Evolutionary conservation across 768 basidiomycete species (phyloP), one percentile per base, ranked within the genome.

Genomic region (Saitozyma sp.): DNA sequence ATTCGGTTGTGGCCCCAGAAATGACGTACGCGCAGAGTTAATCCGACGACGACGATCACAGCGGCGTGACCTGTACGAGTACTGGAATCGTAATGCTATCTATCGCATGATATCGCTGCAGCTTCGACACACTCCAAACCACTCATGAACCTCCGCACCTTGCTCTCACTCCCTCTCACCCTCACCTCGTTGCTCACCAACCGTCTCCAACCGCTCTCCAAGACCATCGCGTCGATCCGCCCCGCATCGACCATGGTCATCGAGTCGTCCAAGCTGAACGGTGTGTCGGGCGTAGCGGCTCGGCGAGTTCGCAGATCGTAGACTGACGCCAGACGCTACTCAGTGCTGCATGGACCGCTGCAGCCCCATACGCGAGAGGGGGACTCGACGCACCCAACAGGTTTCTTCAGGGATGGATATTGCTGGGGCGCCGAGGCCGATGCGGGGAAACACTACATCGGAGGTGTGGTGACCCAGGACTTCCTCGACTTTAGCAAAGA

Each of bases 401-500:
- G 74, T 8, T 76, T 54, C 59, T 55, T 63, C 19, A 46, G 74
- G 19, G 74, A 76, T 56, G 74, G 74, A 8, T 71, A 68, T 48
- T 76, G 74, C 56, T 73, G 69, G 68, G 71, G 74, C 1, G 66
- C 54, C 13, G 40, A 38, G 2, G 49, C 62, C 39, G 78, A 79
- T 59, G 65, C 71, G 13, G 78, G 73, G n/a, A 57, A 70, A 45
- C 78, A 79, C 52, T 77, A 66, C 45, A 62, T 79, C 41, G 78
- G 74, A 4, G 78, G 66, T 1, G 63, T 79, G 13, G 69, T 79
- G 8, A 73, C 71, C 11, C 56, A 70, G 17, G 74, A 79, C 43
- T 79, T 77, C 58, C 56, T 79, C 19, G 68, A 76, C 20, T 79
- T 69, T 54, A 74, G 70, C 53, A 77, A 76, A 58, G 42, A 69